Evolutionary conservation across 208 protist species (phyloP).

Genomic region (Angomonas deanei): DNA sequence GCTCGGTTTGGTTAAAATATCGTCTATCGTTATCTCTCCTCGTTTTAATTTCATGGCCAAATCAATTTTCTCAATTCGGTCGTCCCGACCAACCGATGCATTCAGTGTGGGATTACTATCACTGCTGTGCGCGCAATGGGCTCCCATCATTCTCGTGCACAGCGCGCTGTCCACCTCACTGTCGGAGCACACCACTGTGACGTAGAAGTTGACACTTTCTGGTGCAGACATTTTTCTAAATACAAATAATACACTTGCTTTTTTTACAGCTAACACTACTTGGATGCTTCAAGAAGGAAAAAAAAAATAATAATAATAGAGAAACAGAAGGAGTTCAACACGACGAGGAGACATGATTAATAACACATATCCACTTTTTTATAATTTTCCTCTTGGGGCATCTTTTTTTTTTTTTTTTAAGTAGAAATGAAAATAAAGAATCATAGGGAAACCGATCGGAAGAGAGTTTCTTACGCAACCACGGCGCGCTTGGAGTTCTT

Average conservation of each 20-base stretch:
- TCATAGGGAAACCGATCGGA: background rate
- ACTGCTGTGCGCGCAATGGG: background rate
- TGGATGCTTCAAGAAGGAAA: too few relatives aligned
- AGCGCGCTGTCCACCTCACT: background rate
- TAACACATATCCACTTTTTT: too few relatives aligned
- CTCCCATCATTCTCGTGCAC: background rate
- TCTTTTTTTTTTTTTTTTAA: constrained; percentile 18
- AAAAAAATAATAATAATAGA: too few relatives aligned
- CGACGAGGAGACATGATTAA: too few relatives aligned
- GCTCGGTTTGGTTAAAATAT: too few relatives aligned
- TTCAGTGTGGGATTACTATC: background rate
- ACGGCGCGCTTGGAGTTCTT: constrained; percentile 80
- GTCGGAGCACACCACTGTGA: background rate
- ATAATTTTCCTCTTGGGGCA: too few relatives aligned
- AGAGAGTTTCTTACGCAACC: constrained; percentile 69
- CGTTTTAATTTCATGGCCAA: background rate
- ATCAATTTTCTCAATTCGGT: background rate
- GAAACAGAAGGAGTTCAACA: too few relatives aligned
- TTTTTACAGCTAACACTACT: too few relatives aligned
- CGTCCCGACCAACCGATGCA: background rate
- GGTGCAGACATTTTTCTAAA: background rate
- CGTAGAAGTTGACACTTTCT: background rate
- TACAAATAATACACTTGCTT: too few relatives aligned
- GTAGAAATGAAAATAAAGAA: background rate
- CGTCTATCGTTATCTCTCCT: background rate